These are phyloP conservation scores for Cercospora nicotianae DNA, from an alignment of 2,329 filamentous ascomycete genomes.

Conservation along the genomic window DNA sequence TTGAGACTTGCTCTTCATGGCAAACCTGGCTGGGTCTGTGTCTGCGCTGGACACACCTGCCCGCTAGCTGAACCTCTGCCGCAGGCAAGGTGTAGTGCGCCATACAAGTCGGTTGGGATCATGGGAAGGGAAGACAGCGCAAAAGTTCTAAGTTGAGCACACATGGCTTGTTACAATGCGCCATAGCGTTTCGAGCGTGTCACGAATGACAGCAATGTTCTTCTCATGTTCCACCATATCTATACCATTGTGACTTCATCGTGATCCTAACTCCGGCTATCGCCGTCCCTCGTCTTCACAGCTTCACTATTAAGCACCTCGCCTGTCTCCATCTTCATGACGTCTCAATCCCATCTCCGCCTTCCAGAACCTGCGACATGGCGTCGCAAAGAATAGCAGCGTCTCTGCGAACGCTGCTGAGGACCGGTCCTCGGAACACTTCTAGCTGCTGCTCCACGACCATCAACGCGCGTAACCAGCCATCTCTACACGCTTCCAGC, in stretches of 20 bases:
- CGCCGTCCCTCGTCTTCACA: background rate
- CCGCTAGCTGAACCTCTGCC: background rate
- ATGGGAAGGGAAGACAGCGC: background rate
- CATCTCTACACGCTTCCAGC: background rate
- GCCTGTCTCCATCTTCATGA: background rate
- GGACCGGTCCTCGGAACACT: background rate
- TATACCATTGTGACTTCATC: background rate
- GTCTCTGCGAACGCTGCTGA: constrained; percentile 2
- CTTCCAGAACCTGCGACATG: background rate
- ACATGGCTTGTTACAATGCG: background rate
- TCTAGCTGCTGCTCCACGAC: background rate
- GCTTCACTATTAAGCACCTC: background rate
- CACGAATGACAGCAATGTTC: background rate
- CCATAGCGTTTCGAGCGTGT: background rate
- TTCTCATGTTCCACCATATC: background rate
- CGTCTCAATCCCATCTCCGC: background rate
- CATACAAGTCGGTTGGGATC: background rate
- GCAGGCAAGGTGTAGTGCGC: background rate
- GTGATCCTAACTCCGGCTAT: background rate
- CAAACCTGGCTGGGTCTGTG: background rate
- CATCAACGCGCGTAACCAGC: background rate
- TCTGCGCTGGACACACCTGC: background rate
- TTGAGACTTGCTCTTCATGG: background rate
- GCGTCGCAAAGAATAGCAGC: constrained; percentile 5
- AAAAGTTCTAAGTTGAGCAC: background rate